A percentile compares a stretch with the other conserved stretches of the same genome.
Evolutionary conservation across 2,329 filamentous ascomycete species (phyloP).

Genomic region (Aspergillus fructus): DNA sequence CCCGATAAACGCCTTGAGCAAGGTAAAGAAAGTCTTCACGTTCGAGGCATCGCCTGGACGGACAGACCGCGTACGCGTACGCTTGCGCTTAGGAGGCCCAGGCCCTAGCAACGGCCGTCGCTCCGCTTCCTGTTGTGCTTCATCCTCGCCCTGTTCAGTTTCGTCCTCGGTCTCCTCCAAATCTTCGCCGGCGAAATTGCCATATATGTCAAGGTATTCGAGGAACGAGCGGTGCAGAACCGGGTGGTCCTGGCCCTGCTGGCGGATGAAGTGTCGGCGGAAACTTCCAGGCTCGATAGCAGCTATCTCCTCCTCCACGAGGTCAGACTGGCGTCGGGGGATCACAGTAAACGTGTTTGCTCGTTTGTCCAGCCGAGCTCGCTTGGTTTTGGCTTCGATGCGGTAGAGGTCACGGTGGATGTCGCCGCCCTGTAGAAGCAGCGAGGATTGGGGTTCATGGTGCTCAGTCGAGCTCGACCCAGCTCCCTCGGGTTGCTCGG

Average conservation of each 20-base stretch:
- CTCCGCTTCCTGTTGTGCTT: conserved; percentile 47
- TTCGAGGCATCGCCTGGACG: conserved; percentile 64
- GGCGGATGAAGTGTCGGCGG: conserved; percentile 52
- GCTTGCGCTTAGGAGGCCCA: conserved; percentile 53
- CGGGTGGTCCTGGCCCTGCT: conserved; percentile 24
- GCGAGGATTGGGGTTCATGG: conserved; percentile 58
- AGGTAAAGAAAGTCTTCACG: conserved; percentile 74
- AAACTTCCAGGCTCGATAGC: conserved; percentile 56
- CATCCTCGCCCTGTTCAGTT: conserved; percentile 53
- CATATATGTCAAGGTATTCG: conserved; percentile 73
- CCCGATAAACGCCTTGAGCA: conserved; percentile 75
- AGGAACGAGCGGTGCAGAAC: conserved; percentile 53
- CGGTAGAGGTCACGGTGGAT: conserved; percentile 77
- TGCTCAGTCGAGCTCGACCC: neutral
- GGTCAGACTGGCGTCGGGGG: conserved; percentile 22
- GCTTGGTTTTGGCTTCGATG: conserved; percentile 57
- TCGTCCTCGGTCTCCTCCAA: conserved; percentile 56
- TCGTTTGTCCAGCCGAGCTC: conserved; percentile 52
- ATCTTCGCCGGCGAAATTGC: conserved; percentile 74
- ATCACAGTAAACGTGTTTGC: conserved; percentile 67
- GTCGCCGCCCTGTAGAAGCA: conserved; percentile 72
- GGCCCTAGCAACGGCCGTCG: conserved; percentile 61
- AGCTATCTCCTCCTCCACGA: conserved; percentile 35
- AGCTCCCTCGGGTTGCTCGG: conserved; percentile 1
- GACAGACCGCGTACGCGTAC: conserved; percentile 50